Evolutionary conservation across 1,284 basidiomycete genomes (phyloP).

Genomic region (Ceratobasidium sp.): DNA sequence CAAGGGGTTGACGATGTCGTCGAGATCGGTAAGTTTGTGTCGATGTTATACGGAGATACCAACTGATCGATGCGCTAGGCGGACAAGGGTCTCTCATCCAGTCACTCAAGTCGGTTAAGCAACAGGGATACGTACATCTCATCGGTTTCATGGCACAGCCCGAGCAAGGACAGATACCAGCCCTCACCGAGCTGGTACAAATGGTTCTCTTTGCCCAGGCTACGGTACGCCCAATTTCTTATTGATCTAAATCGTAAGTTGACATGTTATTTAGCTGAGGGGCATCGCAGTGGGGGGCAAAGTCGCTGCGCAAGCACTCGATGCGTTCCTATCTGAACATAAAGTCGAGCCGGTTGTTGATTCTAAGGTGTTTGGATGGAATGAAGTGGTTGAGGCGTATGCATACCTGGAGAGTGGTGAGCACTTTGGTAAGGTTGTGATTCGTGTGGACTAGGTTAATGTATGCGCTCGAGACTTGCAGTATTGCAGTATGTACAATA

Average conservation of each 20-base stretch:
- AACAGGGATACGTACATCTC: not conserved
- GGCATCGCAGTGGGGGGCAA: slow-evolving; percentile 5
- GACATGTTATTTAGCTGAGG: not conserved
- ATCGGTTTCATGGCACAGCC: not conserved
- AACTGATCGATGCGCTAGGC: not conserved
- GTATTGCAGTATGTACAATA: too few species aligned
- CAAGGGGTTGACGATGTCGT: slow-evolving; percentile 6
- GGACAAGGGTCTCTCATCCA: slow-evolving; percentile 6
- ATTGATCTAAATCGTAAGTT: not conserved
- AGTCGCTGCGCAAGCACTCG: not conserved
- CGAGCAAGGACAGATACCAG: not conserved
- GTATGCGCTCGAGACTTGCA: not conserved
- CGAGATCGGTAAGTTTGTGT: slow-evolving; percentile 3
- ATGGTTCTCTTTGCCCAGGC: not conserved
- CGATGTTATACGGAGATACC: not conserved
- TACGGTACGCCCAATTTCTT: not conserved
- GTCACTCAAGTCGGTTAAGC: not conserved
- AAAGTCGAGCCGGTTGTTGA: slow-evolving; percentile 4
- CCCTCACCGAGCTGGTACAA: not conserved
- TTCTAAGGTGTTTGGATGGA: not conserved
- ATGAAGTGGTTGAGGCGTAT: not conserved
- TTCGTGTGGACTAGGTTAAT: not conserved
- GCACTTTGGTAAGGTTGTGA: slow-evolving; percentile 16
- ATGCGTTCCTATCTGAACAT: slow-evolving; percentile 2
- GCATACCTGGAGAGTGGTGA: not conserved